Conservation (phyloP, 805 yeast species). For the Starmerella cellae region DNA sequence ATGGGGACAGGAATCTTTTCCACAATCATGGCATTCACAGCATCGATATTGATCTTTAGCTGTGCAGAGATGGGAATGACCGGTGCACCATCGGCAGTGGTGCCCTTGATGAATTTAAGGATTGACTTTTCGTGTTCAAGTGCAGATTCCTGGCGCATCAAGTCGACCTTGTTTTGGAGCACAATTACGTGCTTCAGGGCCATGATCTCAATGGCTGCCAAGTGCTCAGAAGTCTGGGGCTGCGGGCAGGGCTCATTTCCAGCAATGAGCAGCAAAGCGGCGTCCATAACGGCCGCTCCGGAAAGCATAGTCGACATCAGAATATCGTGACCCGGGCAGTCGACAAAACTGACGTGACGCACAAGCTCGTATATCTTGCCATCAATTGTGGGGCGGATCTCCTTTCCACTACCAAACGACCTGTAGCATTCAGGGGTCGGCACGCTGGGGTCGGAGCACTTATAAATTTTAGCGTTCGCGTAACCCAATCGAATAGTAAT, state of each 20-base stretch:
- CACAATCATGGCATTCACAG: constrained; percentile 92
- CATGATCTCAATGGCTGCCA: constrained; percentile 99
- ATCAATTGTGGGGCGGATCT: constrained; percentile 83
- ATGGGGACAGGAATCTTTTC: constrained; percentile 92
- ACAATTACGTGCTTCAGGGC: constrained; percentile 92
- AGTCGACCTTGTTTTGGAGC: constrained; percentile 93
- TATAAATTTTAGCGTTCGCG: constrained; percentile 96
- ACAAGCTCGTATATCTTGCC: constrained; percentile 73
- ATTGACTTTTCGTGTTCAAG: constrained; percentile 90
- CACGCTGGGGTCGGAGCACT: constrained; percentile 71
- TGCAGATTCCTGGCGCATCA: constrained; percentile 95
- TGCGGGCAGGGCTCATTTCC: constrained; percentile 99
- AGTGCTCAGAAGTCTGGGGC: constrained; percentile 98
- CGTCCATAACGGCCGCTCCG: constrained; percentile 99
- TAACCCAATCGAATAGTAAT: constrained; percentile 97
- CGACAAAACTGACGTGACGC: constrained; percentile 96
- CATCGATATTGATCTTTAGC: constrained; percentile 95
- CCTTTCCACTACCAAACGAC: constrained; percentile 89
- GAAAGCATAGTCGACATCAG: constrained; percentile 99
- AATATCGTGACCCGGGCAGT: constrained; percentile 99
- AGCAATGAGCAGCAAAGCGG: constrained; percentile 88
- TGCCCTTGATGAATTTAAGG: constrained; percentile 85
- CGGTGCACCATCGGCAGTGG: constrained; percentile 98
- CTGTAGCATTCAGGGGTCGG: constrained; percentile 92
- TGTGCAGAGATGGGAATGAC: constrained; percentile 98